These are phyloP conservation scores for Sporothrix pallida DNA, from an alignment of 2,329 filamentous ascomycete species.

Conservation along the genomic window DNA sequence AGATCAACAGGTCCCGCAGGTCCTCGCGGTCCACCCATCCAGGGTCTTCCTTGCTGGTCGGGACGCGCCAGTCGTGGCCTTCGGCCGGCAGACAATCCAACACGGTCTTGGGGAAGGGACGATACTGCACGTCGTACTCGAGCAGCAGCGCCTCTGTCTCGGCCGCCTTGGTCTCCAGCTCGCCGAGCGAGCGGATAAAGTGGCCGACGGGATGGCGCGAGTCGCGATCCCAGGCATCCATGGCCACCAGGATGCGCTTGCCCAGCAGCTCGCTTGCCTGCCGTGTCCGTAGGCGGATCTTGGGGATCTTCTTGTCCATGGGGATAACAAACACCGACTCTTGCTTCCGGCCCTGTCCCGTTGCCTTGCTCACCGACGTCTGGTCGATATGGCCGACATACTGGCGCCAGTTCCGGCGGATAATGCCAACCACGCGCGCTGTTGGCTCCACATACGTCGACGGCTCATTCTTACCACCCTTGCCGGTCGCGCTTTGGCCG, in stretches of 20 bases:
- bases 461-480: slow-evolving; percentile 76
- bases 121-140: slow-evolving; percentile 97
- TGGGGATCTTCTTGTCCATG: slow-evolving; percentile 98
- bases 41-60: slow-evolving; percentile 75
- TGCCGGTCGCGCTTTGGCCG: slow-evolving; percentile 68
- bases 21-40: slow-evolving; percentile 88
- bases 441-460: slow-evolving; percentile 76
- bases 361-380: slow-evolving; percentile 76
- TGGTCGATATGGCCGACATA: slow-evolving; percentile 96
- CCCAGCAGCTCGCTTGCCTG: slow-evolving; percentile 88
- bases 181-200: slow-evolving; percentile 89
- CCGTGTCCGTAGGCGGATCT: slow-evolving; percentile 89
- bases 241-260: slow-evolving; percentile 88
- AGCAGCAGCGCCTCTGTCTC: slow-evolving; percentile 94
- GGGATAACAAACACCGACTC: slow-evolving; percentile 94
- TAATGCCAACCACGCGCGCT: slow-evolving; percentile 85
- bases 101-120: slow-evolving; percentile 94
- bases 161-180: slow-evolving; percentile 94
- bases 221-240: slow-evolving; percentile 94
- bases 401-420: slow-evolving; percentile 97
- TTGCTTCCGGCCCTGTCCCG: slow-evolving; percentile 79
- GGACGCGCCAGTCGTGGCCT: slow-evolving; percentile 93
- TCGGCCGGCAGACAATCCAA: slow-evolving; percentile 90
- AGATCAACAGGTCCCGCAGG: slow-evolving; percentile 83
- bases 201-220: slow-evolving; percentile 92